phyloP scores from a whole-genome alignment of 257 asterid genomes.

The Solanum megistacrolobum region DNA sequence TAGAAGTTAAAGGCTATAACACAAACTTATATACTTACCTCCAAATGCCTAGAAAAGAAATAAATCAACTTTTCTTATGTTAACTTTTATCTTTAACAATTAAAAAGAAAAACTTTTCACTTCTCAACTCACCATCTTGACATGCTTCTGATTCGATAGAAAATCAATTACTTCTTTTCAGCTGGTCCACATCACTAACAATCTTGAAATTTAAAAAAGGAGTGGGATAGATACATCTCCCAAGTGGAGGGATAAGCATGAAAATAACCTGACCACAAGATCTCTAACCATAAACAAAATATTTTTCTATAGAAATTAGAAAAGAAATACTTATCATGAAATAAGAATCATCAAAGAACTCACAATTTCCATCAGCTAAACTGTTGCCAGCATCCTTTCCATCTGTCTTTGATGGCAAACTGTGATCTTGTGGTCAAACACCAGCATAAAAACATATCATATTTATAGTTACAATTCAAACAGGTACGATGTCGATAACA shows the following conservation, averaged over 20 bases:
- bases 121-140: slow-evolving; percentile 46
- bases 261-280: not conserved
- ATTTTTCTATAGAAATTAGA: not conserved
- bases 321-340: not conserved
- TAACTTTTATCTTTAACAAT: not conserved
- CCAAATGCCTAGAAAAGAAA: not conserved
- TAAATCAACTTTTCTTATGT: not conserved
- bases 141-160: slow-evolving; percentile 50
- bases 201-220: too few relatives aligned
- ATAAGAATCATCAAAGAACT: slow-evolving; percentile 16
- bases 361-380: slow-evolving; percentile 36
- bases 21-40: too few relatives aligned
- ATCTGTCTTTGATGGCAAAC: slow-evolving; percentile 18
- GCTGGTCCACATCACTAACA: too few relatives aligned
- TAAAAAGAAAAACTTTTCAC: not conserved
- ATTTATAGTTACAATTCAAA: not conserved
- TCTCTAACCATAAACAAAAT: not conserved
- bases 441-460: not conserved
- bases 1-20: too few relatives aligned
- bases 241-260: not conserved
- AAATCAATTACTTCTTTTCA: not conserved
- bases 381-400: slow-evolving; percentile 23
- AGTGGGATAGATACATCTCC: not conserved
- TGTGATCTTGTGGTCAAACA: slow-evolving; percentile 27
- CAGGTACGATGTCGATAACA: not conserved